Conservation (phyloP, 768 basidiomycete genomes). For the Auricularia sp. region DNA sequence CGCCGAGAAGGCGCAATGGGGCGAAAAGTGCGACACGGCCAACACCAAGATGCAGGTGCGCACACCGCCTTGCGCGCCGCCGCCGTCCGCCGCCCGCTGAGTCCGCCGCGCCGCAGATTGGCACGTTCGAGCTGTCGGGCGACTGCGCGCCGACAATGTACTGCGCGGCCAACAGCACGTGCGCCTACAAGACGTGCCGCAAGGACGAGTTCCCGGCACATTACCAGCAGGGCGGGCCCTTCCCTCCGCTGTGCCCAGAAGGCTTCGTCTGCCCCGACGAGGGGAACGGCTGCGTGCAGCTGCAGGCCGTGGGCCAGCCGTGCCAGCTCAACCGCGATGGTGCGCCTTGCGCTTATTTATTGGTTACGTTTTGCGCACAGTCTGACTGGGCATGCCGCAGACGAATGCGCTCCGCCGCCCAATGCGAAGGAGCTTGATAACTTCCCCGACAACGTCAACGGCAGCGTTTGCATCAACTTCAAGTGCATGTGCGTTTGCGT, state of each 20-base stretch:
- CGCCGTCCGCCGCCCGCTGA: not conserved
- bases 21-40: not conserved
- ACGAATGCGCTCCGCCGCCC: conserved; percentile 65
- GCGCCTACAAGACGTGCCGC: conserved; percentile 59
- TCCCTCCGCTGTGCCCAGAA: conserved; percentile 52
- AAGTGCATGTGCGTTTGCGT: conserved; percentile 56
- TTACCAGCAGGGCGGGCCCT: conserved; percentile 31
- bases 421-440: conserved; percentile 41
- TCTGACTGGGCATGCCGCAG: conserved; percentile 26
- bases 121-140: conserved; percentile 70
- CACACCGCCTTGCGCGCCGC: not conserved
- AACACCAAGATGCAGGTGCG: conserved; percentile 2
- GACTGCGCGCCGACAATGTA: conserved; percentile 67
- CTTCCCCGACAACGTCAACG: conserved; percentile 65
- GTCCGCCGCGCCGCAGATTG: conserved; percentile 55
- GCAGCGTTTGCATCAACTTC: conserved; percentile 75
- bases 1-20: not conserved
- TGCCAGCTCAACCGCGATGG: conserved; percentile 88
- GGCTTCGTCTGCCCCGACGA: conserved; percentile 82
- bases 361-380: too few relatives aligned
- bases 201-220: conserved; percentile 72
- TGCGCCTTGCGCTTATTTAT: conserved; percentile 21
- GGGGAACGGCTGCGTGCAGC: conserved; percentile 52
- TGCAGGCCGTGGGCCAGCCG: conserved; percentile 49
- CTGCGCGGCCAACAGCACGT: conserved; percentile 45